These are phyloP conservation scores for Cyberlindnera misumaiensis DNA, from an alignment of 805 yeast species.

Conservation along the genomic window DNA sequence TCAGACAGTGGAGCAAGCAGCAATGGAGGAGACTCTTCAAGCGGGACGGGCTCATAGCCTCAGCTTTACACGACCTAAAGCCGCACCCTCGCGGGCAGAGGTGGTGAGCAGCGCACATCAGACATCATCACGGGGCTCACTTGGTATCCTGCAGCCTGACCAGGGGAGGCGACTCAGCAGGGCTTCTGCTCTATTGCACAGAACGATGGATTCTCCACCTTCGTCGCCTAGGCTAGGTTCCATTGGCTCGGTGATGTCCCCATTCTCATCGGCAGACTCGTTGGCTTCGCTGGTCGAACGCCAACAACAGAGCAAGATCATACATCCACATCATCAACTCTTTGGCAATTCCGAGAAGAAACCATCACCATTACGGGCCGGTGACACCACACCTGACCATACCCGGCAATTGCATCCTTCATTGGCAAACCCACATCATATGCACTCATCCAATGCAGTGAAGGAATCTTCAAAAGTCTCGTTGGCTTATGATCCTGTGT, in stretches of 20 bases:
- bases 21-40: no score
- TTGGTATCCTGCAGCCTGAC: neutral
- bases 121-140: no score
- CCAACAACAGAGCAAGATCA: constrained; percentile 33
- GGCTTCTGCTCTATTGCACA: constrained; percentile 15
- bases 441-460: constrained; percentile 36
- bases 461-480: constrained; percentile 78
- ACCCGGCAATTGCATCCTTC: constrained; percentile 19
- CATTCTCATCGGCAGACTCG: constrained; percentile 32
- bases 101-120: neutral
- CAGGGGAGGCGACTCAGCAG: constrained; percentile 9
- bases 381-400: neutral
- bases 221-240: constrained; percentile 8
- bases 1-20: no score
- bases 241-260: constrained; percentile 22
- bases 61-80: neutral
- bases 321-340: constrained; percentile 34
- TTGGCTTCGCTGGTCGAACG: constrained; percentile 32
- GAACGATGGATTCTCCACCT: constrained; percentile 15
- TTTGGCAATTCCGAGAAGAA: constrained; percentile 10
- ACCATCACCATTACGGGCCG: neutral
- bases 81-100: neutral
- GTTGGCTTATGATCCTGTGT: constrained; percentile 84
- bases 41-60: neutral
- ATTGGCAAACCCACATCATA: constrained; percentile 20